Evolutionary conservation across 225 moss, liverwort and hornwort species (phyloP), one percentile per base, ranked within the genome.

Genomic region (Lunularia cruciata): DNA sequence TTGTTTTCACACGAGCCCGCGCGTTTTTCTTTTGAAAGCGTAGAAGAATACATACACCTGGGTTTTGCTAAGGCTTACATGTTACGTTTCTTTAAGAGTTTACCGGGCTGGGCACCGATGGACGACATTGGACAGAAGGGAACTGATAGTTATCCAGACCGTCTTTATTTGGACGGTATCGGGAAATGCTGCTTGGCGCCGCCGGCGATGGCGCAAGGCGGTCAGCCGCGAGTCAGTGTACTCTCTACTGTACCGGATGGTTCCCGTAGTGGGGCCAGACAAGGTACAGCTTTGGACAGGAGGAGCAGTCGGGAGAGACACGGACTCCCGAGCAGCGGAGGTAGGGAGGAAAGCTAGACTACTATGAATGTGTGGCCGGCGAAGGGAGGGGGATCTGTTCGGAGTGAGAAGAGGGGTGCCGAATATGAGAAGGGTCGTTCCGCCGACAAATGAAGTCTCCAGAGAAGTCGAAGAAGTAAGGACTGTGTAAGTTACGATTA

Each of bases 371-470:
- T 37, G n/a, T 38, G 61, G 61, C 61, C 61, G 61, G 14, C 23
- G 61, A 39, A 10, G 39, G 42, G 15, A 57, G 23, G 1, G 39
- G 42, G 40, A 23, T 38, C 20, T 12, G 43, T 3, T 13, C 2
- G 36, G n/a, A 38, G 8, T 20, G 54, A 28, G 26, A 53, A 26
- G 13, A 53, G 4, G 52, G 26, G 26, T 25, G 52, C 5, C 4
- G 5, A 36, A 10, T 47, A 65, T 32, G 42, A 34, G 33, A n/a
- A 22, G 18, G 37, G 22, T 35, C 35, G 34, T 48, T 47, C 32
- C 48, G 47, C 48, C 32, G 47, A 52, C 67, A 48, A 67, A 48
- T 67, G 20, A 51, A 51, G 26, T 64, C 23, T 30, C 43, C 5
- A 43, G 56, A 57, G 2, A 30, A 27, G 56, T 9, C 4, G 31